These are phyloP conservation scores for Tetrapisispora namnaoensis DNA, from an alignment of 805 yeast species.

Conservation along the genomic window DNA sequence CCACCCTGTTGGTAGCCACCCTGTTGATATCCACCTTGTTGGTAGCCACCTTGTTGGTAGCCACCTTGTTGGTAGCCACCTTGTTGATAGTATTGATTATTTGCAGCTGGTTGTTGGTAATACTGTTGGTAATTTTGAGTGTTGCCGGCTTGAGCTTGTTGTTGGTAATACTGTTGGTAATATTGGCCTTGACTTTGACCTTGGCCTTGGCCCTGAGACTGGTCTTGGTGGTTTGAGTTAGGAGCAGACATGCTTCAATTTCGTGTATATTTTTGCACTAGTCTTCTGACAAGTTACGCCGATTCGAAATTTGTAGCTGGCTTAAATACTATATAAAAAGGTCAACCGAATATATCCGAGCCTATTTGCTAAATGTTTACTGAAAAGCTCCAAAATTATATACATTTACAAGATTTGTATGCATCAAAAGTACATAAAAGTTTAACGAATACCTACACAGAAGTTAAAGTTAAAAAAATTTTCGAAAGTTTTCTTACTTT, in stretches of 20 bases:
- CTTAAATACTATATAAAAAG: no score
- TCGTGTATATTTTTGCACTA: neutral
- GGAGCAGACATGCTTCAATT: neutral
- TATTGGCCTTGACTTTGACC: slow-evolving; percentile 1
- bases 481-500: neutral
- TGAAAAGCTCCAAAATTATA: no score
- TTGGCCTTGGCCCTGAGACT: neutral
- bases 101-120: slow-evolving; percentile 3
- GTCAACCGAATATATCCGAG: no score
- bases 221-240: neutral
- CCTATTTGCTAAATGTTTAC: no score
- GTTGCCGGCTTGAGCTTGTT: slow-evolving; percentile 30
- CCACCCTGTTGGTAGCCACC: slow-evolving; percentile 19
- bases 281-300: neutral
- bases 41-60: slow-evolving; percentile 8
- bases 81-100: slow-evolving; percentile 18
- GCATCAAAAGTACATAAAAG: no score
- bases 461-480: neutral
- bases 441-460: neutral
- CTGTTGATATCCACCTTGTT: slow-evolving; percentile 15
- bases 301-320: no score
- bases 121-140: slow-evolving; percentile 16
- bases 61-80: slow-evolving; percentile 9
- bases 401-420: neutral
- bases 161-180: slow-evolving; percentile 12